Evolutionary conservation across 1,284 basidiomycete species (phyloP), one percentile per base, ranked within the genome.

Genomic region (Rhodotorula sp.): DNA sequence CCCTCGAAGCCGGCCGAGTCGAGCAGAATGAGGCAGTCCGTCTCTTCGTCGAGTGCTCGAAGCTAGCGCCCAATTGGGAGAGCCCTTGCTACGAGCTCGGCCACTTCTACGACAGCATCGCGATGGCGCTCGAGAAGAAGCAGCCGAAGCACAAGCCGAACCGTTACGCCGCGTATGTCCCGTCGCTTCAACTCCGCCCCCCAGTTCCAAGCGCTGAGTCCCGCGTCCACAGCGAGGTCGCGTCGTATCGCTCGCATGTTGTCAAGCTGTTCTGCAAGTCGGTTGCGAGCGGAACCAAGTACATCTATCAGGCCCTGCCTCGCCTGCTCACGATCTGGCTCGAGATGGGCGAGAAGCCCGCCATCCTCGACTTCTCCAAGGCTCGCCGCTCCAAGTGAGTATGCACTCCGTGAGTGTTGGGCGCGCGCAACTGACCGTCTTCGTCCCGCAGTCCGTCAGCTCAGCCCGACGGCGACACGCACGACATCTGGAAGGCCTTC

Each of bases 241-340:
- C 73, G 12, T 19, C 9, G 13, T 57, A 34, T 41, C 59, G 25
- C 21, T 41, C 19, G 34, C 65, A 74, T 19, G 67, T 87, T 13
- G 85, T 91, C 77, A 85, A 86, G 74, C 86, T 89, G 62, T 97
- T 91, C 78, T 84, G 87, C 8, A 88, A 86, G 74, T 91, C 94
- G 1, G 88, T 96, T 66, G 85, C 85, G 77, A 84, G 87, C 77
- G 97, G 97, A 17, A 93, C 94, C 58, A 99, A 99, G 84, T 98
- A 91, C 81, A 91, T 97, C 61, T 99, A 96, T 81, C 95, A 97
- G 80, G 95, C 93, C 0, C 88, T 99, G 77, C 96, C 97, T 1
- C 88, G 97, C 50, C 86, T 98, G 74, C 86, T 99, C 19, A 99
- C 95, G 0, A 87, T 99, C 56, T 99, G 96, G 95, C 85, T 99